Percentiles rank a stretch among this genome's conserved stretches.
Conservation (phyloP, 2,329 filamentous ascomycete species). For the Fusarium sp. region DNA sequence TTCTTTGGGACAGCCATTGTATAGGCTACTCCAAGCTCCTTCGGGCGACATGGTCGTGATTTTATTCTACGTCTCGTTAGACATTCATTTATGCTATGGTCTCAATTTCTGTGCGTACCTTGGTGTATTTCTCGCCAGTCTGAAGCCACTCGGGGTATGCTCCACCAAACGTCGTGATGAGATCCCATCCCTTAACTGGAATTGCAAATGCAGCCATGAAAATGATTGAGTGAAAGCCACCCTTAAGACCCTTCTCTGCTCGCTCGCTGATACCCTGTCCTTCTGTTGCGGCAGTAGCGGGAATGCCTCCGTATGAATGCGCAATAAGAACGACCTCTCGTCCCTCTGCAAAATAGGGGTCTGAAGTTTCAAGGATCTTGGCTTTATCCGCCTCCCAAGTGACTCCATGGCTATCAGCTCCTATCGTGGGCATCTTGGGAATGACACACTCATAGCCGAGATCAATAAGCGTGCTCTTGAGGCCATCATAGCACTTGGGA, state of each 20-base stretch:
- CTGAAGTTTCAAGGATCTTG: neutral
- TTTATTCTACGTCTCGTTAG: neutral
- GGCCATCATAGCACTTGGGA: neutral
- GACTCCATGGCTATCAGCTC: neutral
- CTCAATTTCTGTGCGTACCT: neutral
- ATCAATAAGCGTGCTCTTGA: neutral
- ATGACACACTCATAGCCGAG: neutral
- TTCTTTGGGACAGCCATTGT: neutral
- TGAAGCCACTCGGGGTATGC: neutral
- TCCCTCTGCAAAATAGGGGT: neutral
- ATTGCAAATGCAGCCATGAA: neutral
- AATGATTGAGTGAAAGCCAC: neutral
- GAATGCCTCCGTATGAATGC: neutral
- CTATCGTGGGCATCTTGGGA: neutral
- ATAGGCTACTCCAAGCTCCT: neutral
- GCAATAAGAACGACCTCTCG: neutral
- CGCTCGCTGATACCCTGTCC: neutral
- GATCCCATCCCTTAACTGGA: neutral
- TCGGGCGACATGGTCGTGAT: neutral
- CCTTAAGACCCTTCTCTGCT: neutral
- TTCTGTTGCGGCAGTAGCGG: neutral
- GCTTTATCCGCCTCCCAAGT: neutral
- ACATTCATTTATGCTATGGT: neutral
- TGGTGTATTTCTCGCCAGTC: neutral
- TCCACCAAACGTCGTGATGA: neutral